A percentile compares a stretch with the other conserved stretches of the same genome.
These are phyloP conservation scores for Medicago ruthenica DNA, from an alignment of 306 rosid genomes.

Conservation along the genomic window DNA sequence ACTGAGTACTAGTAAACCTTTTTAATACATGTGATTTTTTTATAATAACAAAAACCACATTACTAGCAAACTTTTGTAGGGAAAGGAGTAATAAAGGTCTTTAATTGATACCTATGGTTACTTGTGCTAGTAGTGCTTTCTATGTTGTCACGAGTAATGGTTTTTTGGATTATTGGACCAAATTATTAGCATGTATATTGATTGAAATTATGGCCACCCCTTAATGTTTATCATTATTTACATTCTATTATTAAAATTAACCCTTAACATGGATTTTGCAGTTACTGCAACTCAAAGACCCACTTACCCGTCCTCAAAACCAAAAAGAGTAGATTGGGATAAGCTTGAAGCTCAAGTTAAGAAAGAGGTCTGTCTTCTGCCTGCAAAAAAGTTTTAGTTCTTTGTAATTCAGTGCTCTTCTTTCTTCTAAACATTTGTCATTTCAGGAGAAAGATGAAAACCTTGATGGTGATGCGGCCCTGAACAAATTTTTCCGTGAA, in stretches of 20 bases:
- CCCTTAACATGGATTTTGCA: conserved; percentile 42
- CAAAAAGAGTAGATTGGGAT: conserved; percentile 78
- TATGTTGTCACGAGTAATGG: background rate
- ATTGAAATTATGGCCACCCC: no score
- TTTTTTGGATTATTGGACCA: background rate
- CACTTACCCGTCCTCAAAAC: conserved; percentile 86
- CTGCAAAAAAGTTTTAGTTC: background rate
- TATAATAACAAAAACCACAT: background rate
- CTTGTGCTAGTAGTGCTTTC: no score
- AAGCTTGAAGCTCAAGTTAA: conserved; percentile 87
- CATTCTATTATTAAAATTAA: background rate
- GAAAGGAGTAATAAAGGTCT: no score
- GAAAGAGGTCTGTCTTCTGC: conserved; percentile 69
- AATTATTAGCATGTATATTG: background rate
- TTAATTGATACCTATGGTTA: no score
- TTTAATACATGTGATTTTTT: no score
- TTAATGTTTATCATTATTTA: background rate
- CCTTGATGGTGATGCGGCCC: conserved; percentile 94
- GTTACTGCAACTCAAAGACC: conserved; percentile 59
- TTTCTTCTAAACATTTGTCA: conserved; percentile 23
- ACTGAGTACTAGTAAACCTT: no score
- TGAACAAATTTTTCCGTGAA: conserved; percentile 89
- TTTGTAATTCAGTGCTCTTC: background rate
- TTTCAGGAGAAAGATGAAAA: conserved; percentile 93
- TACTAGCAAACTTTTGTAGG: background rate